Conservation (phyloP, 2,329 filamentous ascomycete species). For the Colletotrichum karsti region DNA sequence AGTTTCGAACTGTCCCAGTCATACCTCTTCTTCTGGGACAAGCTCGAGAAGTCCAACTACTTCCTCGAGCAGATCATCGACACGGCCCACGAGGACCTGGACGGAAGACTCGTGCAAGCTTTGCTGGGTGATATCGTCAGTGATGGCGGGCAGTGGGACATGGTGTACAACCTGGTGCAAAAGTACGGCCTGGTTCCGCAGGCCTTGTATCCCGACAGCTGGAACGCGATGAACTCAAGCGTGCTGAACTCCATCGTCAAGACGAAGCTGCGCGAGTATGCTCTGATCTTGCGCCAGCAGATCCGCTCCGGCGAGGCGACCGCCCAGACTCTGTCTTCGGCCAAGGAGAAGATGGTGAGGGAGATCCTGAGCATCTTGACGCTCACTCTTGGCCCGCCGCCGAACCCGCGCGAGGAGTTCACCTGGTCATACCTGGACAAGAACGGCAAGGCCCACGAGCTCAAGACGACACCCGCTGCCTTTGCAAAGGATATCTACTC, state of each 20-base stretch:
- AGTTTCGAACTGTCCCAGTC: conserved; percentile 87
- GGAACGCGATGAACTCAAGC: conserved; percentile 76
- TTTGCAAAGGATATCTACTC: conserved; percentile 77
- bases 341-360: conserved; percentile 79
- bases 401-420: conserved; percentile 73
- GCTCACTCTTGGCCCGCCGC: conserved; percentile 82
- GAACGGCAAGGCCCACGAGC: conserved; percentile 67
- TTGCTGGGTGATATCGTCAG: conserved; percentile 74
- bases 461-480: conserved; percentile 72
- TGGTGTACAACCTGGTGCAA: conserved; percentile 84
- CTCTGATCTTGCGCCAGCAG: conserved; percentile 73
- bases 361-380: conserved; percentile 86
- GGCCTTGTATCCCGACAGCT: conserved; percentile 81
- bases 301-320: conserved; percentile 41
- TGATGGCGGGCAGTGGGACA: conserved; percentile 92
- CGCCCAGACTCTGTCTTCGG: conserved; percentile 49
- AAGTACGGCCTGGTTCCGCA: conserved; percentile 94
- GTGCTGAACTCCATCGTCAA: conserved; percentile 79
- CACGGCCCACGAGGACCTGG: conserved; percentile 75
- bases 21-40: conserved; percentile 94
- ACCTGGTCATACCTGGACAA: conserved; percentile 83
- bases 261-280: conserved; percentile 87
- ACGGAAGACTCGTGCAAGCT: conserved; percentile 76
- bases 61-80: conserved; percentile 87
- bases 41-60: conserved; percentile 90